Conservation (phyloP, 1,139 yeast species). For the Diutina catenulata region DNA sequence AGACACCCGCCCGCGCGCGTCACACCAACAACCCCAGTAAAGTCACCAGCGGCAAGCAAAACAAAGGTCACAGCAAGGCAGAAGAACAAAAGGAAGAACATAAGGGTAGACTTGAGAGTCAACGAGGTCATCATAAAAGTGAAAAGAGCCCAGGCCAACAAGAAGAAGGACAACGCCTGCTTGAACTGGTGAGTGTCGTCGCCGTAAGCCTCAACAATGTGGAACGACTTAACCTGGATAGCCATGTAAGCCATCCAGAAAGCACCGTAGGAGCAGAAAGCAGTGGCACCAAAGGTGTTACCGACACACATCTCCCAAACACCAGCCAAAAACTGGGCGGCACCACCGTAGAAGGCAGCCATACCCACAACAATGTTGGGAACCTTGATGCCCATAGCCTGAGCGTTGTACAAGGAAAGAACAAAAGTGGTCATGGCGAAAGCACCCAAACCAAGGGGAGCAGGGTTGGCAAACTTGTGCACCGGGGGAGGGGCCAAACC, state of each 20-base stretch:
- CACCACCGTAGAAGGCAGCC: slow-evolving; percentile 48
- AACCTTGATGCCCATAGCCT: slow-evolving; percentile 40
- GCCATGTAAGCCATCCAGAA: slow-evolving; percentile 64
- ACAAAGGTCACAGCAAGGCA: slow-evolving; percentile 44
- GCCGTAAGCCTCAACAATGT: slow-evolving; percentile 38
- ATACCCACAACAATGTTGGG: slow-evolving; percentile 37
- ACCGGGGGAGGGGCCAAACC: slow-evolving; percentile 8
- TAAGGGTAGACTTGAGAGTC: slow-evolving; percentile 56
- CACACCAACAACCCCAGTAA: slow-evolving; percentile 32
- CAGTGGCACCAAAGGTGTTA: slow-evolving; percentile 56
- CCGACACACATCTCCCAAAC: slow-evolving; percentile 54
- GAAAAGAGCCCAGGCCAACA: slow-evolving; percentile 55
- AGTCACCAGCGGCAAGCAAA: slow-evolving; percentile 44
- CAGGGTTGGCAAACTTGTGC: slow-evolving; percentile 10
- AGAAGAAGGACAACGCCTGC: slow-evolving; percentile 47
- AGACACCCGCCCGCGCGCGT: slow-evolving; percentile 60
- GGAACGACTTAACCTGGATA: slow-evolving; percentile 43
- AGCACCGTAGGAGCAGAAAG: slow-evolving; percentile 61
- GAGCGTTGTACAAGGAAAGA: slow-evolving; percentile 21
- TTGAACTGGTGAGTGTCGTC: slow-evolving; percentile 29
- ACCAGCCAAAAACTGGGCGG: slow-evolving; percentile 54
- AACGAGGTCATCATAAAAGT: slow-evolving; percentile 45
- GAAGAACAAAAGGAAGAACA: slow-evolving; percentile 42
- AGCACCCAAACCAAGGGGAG: slow-evolving; percentile 10
- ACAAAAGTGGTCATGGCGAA: slow-evolving; percentile 10